phyloP scores from a whole-genome alignment of 768 basidiomycete genomes.

The Naganishia onofrii region DNA sequence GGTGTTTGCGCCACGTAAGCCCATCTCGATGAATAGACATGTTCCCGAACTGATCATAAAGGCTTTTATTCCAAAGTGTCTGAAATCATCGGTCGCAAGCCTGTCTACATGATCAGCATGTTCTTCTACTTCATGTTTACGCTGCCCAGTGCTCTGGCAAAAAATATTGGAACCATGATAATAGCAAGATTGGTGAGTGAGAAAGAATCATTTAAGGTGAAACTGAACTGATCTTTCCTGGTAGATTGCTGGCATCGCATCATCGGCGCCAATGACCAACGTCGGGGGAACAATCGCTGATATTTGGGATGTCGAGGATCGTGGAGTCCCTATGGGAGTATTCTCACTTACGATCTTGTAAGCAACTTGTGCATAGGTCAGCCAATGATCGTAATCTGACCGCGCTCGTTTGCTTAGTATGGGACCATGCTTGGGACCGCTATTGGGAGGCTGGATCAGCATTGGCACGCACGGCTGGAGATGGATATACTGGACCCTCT shows the following conservation, averaged over 20 bases:
- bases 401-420: constrained; percentile 16
- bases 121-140: constrained; percentile 49
- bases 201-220: background rate
- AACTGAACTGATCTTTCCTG: background rate
- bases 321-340: constrained; percentile 47
- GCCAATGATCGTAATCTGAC: background rate
- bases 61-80: constrained; percentile 24
- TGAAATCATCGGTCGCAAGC: constrained; percentile 45
- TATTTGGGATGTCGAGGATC: constrained; percentile 43
- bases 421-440: constrained; percentile 38
- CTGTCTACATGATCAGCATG: constrained; percentile 42
- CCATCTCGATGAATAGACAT: background rate
- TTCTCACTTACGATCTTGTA: constrained; percentile 45
- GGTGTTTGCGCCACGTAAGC: constrained; percentile 44
- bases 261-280: constrained; percentile 45
- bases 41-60: background rate
- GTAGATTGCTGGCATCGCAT: constrained; percentile 43
- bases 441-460: constrained; percentile 41
- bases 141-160: constrained; percentile 46
- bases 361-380: background rate
- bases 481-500: constrained; percentile 41
- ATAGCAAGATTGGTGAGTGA: constrained; percentile 39
- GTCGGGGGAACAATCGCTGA: constrained; percentile 43
- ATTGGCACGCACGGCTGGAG: constrained; percentile 37
- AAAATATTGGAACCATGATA: constrained; percentile 43